A percentile compares a stretch with the other conserved stretches of the same genome.
Evolutionary conservation across 2,329 filamentous ascomycete genomes (phyloP).

Genomic region (Penicillium italicum): DNA sequence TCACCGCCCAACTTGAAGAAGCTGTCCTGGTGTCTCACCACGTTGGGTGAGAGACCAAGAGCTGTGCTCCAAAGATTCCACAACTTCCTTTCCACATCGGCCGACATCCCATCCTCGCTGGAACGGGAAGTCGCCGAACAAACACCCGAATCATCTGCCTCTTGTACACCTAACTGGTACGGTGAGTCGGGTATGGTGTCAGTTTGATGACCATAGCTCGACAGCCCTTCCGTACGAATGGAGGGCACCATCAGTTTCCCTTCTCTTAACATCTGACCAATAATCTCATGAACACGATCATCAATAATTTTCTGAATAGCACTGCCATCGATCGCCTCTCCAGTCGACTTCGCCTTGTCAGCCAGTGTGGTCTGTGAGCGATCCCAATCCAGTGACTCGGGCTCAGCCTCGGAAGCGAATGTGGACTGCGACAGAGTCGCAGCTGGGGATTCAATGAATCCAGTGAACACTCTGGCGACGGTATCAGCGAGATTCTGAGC

Average conservation of each 20-base stretch:
- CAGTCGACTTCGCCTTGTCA: slow-evolving; percentile 11
- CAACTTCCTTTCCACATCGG: slow-evolving; percentile 34
- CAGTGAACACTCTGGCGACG: slow-evolving; percentile 33
- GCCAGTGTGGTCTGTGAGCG: slow-evolving; percentile 15
- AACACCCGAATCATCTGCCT: slow-evolving; percentile 22
- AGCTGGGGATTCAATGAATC: slow-evolving; percentile 31
- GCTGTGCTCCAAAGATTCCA: slow-evolving; percentile 40
- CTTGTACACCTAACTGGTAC: slow-evolving; percentile 15
- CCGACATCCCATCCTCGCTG: slow-evolving; percentile 26
- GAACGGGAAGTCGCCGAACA: slow-evolving; percentile 33
- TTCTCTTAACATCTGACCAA: slow-evolving; percentile 33
- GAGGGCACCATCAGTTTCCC: slow-evolving; percentile 25
- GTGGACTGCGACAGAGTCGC: slow-evolving; percentile 23
- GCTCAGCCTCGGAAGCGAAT: slow-evolving; percentile 7
- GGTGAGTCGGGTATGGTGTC: slow-evolving; percentile 19
- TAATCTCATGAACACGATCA: slow-evolving; percentile 34
- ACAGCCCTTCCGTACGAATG: slow-evolving; percentile 13
- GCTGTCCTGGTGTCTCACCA: slow-evolving; percentile 37
- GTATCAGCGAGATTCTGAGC: slow-evolving; percentile 30
- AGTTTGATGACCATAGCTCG: slow-evolving; percentile 12
- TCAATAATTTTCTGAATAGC: slow-evolving; percentile 35
- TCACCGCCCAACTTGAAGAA: slow-evolving; percentile 45
- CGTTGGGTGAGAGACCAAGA: slow-evolving; percentile 32
- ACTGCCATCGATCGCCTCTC: slow-evolving; percentile 19
- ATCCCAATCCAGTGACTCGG: slow-evolving; percentile 11